Evolutionary conservation across 78 protist species (phyloP), one percentile per base, ranked within the genome.

Genomic region (Guillardia theta): DNA sequence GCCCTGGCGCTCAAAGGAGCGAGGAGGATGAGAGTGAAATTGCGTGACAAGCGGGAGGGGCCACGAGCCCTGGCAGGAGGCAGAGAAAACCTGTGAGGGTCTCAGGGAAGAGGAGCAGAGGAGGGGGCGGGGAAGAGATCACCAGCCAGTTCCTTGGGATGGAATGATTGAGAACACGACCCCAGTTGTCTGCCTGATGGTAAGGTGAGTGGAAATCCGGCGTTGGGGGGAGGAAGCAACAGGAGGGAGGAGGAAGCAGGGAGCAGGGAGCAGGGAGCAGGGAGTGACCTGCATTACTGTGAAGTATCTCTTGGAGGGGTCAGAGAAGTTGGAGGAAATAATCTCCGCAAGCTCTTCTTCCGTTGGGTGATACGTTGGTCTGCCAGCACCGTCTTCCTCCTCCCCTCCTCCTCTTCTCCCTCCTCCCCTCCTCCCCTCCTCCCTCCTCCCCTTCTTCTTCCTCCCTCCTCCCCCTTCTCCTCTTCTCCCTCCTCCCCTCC

Each of bases 61-160:
- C 83, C 83, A 70, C 36, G 62, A 53, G 62, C 18, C 62, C 62
- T 70, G 33, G 83, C 83, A 70, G 3, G 83, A 70, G 83, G 83
- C 36, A 15, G 83, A 4, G 10, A 70, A 70, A 15, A 70, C 83
- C 83, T n/a, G n/a, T n/a, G n/a, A n/a, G n/a, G n/a, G n/a, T n/a
- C n/a, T n/a, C n/a, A n/a, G n/a, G n/a, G n/a, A n/a, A n/a, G n/a
- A n/a, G n/a, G n/a, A n/a, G n/a, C n/a, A n/a, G n/a, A n/a, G n/a
- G n/a, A n/a, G n/a, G n/a, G n/a, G n/a, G n/a, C n/a, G n/a, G n/a
- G n/a, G n/a, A n/a, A n/a, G n/a, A n/a, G 12, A 53, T 53, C 18
- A 53, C 18, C 12, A 21, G 18, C 62, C 62, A 53, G 62, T 53
- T 53, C 18, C 33, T 18, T 12, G 62, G 62, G 12, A 53, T 53